These are phyloP conservation scores for Umbelopsis ramanniana DNA, from an alignment of 192 early-diverging fungal species.

Conservation along the genomic window DNA sequence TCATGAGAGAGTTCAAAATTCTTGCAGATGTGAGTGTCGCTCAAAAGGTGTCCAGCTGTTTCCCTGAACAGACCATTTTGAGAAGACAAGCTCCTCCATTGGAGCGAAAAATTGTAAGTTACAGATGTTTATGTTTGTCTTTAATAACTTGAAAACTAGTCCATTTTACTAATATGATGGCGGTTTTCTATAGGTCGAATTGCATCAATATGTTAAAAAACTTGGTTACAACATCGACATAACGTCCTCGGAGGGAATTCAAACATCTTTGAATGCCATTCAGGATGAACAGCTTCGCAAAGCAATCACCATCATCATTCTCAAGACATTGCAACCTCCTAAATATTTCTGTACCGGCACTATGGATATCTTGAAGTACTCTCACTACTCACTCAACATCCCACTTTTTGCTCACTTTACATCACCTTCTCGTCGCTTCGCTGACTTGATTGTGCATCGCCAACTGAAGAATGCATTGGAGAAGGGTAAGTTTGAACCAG, in stretches of 20 bases:
- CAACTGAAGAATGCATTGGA: conserved; percentile 70
- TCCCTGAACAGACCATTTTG: conserved; percentile 92
- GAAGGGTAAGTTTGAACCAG: not conserved
- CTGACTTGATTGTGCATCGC: conserved; percentile 95
- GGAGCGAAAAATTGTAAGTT: conserved; percentile 46
- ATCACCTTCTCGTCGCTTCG: conserved; percentile 93
- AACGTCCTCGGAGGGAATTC: conserved; percentile 56
- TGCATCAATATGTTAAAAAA: conserved; percentile 65
- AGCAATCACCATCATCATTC: conserved; percentile 81
- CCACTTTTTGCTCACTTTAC: conserved; percentile 98
- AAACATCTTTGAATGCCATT: conserved; percentile 63
- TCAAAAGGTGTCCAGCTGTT: conserved; percentile 81
- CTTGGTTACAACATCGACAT: conserved; percentile 79
- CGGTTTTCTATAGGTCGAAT: conserved; percentile 23
- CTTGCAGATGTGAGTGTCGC: conserved; percentile 96
- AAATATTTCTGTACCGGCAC: conserved; percentile 97
- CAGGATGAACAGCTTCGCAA: conserved; percentile 64
- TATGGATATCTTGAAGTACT: conserved; percentile 70
- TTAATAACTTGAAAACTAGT: not conserved
- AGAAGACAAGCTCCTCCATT: conserved; percentile 80
- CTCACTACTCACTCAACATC: conserved; percentile 90
- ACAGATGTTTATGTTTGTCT: not conserved
- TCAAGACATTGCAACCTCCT: conserved; percentile 96
- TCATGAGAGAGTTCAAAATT: conserved; percentile 97
- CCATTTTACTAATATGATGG: too few species aligned